Conservation (phyloP, 495 filamentous ascomycete species). For the Astrothelium macrocarpum region DNA sequence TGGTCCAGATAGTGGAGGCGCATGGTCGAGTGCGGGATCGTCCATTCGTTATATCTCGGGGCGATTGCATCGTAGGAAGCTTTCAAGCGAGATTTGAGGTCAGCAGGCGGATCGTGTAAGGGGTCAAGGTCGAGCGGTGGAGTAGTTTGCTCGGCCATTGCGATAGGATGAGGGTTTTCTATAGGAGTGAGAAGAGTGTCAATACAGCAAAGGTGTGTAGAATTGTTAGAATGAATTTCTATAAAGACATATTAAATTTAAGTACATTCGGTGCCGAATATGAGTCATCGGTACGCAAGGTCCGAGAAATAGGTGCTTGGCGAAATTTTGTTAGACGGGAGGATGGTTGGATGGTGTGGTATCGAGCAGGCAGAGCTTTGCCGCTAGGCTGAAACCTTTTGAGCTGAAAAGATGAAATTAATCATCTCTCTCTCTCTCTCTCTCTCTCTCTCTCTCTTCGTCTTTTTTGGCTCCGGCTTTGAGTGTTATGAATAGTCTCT, state of each 20-base stretch:
- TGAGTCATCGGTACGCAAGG: background rate
- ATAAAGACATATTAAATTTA: background rate
- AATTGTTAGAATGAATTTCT: background rate
- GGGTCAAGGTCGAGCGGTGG: background rate
- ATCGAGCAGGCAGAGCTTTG: too few relatives aligned
- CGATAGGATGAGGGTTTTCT: background rate
- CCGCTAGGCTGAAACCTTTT: too few relatives aligned
- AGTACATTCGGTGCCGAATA: background rate
- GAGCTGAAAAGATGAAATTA: too few relatives aligned
- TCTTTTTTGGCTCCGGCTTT: too few relatives aligned
- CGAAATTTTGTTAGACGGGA: too few relatives aligned
- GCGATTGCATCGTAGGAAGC: slow-evolving; percentile 37
- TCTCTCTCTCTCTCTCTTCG: too few relatives aligned
- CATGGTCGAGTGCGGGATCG: slow-evolving; percentile 18
- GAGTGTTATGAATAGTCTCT: too few relatives aligned
- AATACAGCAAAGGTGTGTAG: background rate
- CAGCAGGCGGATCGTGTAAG: background rate
- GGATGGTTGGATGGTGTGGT: too few relatives aligned
- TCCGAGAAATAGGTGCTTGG: too few relatives aligned
- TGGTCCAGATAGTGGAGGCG: slow-evolving; percentile 28
- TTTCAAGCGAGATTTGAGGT: slow-evolving; percentile 20
- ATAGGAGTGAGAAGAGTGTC: background rate
- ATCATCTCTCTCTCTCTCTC: too few relatives aligned
- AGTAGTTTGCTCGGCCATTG: background rate
- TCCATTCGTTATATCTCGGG: slow-evolving; percentile 34